These are phyloP conservation scores for Diaporthe eres DNA, from an alignment of 2,329 filamentous ascomycete genomes.

Conservation along the genomic window DNA sequence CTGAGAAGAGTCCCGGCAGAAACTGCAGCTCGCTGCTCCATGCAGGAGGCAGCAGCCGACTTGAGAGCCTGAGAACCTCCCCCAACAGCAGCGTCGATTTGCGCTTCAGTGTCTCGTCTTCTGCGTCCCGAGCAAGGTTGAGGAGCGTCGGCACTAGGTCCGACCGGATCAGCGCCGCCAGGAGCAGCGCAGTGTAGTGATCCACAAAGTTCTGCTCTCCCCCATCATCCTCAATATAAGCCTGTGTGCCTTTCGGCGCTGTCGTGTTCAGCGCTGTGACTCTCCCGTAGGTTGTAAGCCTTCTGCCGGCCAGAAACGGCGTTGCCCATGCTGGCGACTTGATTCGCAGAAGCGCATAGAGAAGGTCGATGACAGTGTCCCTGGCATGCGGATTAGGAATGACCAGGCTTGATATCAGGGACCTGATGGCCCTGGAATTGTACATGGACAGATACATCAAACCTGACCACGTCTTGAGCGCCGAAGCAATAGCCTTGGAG, in stretches of 20 bases:
- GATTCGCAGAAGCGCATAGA: constrained; percentile 86
- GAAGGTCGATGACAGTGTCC: constrained; percentile 88
- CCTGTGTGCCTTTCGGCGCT: constrained; percentile 61
- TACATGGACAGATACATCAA: constrained; percentile 91
- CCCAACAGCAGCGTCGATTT: constrained; percentile 93
- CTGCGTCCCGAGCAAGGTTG: constrained; percentile 76
- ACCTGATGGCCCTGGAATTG: constrained; percentile 86
- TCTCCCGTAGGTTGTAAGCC: constrained; percentile 96
- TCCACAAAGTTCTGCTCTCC: constrained; percentile 89
- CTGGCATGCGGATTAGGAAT: constrained; percentile 69
- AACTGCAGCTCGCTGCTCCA: constrained; percentile 91
- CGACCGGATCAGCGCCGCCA: constrained; percentile 87
- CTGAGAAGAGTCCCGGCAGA: constrained; percentile 86
- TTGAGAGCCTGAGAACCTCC: constrained; percentile 90
- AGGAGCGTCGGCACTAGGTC: constrained; percentile 77
- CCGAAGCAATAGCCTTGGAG: constrained; percentile 90
- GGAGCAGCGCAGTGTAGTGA: constrained; percentile 90
- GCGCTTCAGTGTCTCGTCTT: constrained; percentile 80
- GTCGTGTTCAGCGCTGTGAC: constrained; percentile 85
- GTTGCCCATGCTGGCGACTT: constrained; percentile 96
- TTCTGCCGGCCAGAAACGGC: constrained; percentile 91
- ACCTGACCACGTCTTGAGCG: constrained; percentile 94
- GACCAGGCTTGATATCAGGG: constrained; percentile 77
- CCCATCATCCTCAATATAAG: constrained; percentile 74
- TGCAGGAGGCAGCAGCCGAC: constrained; percentile 83